phyloP scores from a whole-genome alignment of 202 grass and related monocot genomes.

The Cymbopogon flexuosus region DNA sequence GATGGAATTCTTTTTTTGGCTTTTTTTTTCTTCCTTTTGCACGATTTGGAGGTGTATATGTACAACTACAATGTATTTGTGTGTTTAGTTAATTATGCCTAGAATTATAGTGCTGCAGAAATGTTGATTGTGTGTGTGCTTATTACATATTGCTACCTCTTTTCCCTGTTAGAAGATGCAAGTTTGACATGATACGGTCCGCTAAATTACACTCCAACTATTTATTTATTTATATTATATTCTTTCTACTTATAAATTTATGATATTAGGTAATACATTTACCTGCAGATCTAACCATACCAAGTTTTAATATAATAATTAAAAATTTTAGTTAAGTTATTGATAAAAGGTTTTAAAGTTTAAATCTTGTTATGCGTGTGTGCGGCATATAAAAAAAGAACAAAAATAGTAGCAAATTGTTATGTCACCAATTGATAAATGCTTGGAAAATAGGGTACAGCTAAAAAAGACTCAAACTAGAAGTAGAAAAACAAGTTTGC shows the following conservation, averaged over 20 bases:
- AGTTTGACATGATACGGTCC: neutral
- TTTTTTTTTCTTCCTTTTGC: neutral
- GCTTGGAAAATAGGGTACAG: neutral
- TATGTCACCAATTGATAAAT: neutral
- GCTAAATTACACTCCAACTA: neutral
- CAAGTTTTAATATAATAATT: neutral
- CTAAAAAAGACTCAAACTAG: neutral
- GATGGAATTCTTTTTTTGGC: neutral
- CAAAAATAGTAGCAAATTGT: neutral
- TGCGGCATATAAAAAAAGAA: neutral
- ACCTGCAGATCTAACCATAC: neutral
- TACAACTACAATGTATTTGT: neutral
- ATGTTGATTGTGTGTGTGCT: neutral
- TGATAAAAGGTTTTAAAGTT: neutral
- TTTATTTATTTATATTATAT: neutral
- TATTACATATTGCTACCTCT: neutral
- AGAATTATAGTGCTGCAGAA: neutral
- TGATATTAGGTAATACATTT: neutral
- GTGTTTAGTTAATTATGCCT: neutral
- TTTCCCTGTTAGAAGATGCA: neutral
- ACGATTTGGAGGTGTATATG: conserved; percentile 3
- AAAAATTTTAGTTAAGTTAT: neutral
- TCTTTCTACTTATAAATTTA: too few species aligned
- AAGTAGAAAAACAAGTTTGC: neutral
- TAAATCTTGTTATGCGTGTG: neutral